Base-by-base conservation (phyloP, 169 alveolate genomes). In the Babesia microti region DNA sequence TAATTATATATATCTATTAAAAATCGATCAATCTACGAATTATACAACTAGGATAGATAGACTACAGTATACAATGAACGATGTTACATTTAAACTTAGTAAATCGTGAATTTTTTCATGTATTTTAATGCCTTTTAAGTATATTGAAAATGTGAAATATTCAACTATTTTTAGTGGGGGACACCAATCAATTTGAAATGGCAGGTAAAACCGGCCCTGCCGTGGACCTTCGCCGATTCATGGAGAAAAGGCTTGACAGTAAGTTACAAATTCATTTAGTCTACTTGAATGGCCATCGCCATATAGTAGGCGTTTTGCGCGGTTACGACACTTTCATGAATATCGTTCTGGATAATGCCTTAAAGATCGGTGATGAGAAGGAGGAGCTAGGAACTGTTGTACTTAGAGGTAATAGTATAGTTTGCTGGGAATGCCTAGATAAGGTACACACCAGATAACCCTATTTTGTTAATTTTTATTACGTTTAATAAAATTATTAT, bases 271-370 rank as follows among this genome's bases (percentile, higher is more conserved):
- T 40, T 15, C 45, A 36, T 52, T 23, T 76, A 84, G 94, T 87
- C 23, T 84, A 61, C 32, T 68, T 87, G 37, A 87, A 83, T 51
- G 89, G 91, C 4, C 69, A 89, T 58, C 66, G 98, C 47, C 94
- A 85, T 45, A 89, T 95, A 17, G 91, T 89, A 4, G 99, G 99
- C 0, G 91, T 74, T 12, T 68, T 95, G 37, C 87, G 94, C 48
- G 99, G 99, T 11, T 94, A 93, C 78, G 99, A 96, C 69, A 88
- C 91, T 36, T 93, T 94, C 83, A 92, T 96, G 98, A 96, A 96
- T 79, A 63, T 94, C 26, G 98, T 96, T 15, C 75, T 96, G 29
- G 99, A 94, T 58, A 85, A 92, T 78, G 91, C 98, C 4, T 66
- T 81, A 34, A 97, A 92, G 66, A 72, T 68, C 17, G 71, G 79